A percentile compares a stretch with the other conserved stretches of the same genome.
These are phyloP conservation scores for Lentinula boryana DNA, from an alignment of 768 basidiomycete species.

Conservation along the genomic window DNA sequence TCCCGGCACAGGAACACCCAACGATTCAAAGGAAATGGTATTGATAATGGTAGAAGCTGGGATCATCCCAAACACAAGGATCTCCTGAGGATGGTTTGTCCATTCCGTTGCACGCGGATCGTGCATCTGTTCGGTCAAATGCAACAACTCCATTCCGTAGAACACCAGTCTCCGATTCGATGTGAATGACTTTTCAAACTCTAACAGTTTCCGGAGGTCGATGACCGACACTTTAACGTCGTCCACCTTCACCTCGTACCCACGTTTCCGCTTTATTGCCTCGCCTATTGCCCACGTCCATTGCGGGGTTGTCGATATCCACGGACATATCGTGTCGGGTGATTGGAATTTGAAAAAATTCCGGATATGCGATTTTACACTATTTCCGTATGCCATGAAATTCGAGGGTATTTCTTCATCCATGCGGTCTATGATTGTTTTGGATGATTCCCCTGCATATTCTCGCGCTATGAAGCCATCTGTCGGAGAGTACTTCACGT, in stretches of 20 bases:
- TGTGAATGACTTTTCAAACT: not conserved
- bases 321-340: not conserved
- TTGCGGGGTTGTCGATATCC: not conserved
- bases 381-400: not conserved
- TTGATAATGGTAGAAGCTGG: not conserved
- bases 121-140: not conserved
- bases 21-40: not conserved
- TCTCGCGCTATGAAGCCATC: not conserved
- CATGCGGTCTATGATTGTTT: not conserved
- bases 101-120: not conserved
- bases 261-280: not conserved
- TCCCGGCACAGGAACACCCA: not conserved
- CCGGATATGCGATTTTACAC: not conserved
- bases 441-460: not conserved
- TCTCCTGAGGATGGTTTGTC: not conserved
- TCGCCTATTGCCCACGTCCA: not conserved
- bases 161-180: not conserved
- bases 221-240: not conserved
- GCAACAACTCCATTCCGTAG: constrained; percentile 1
- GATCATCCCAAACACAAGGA: not conserved
- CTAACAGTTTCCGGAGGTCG: not conserved
- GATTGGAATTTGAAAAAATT: not conserved
- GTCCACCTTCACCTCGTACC: not conserved
- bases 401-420: not conserved
- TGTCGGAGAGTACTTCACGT: not conserved